Evolutionary conservation across 495 filamentous ascomycete species (phyloP).

Genomic region (Neurospora pannonica): DNA sequence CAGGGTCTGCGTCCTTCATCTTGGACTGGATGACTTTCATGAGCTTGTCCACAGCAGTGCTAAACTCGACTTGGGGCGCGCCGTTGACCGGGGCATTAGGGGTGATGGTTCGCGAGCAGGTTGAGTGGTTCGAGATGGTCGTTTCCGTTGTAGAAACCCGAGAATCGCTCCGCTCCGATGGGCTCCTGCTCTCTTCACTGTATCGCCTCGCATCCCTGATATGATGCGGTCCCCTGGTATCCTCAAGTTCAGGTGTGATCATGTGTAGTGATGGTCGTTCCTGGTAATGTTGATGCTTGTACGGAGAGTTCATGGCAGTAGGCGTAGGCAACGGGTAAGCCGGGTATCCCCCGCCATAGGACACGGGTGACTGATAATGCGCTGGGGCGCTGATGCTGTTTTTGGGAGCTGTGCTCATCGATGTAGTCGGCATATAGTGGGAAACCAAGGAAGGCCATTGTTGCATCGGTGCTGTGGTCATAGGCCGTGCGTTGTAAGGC

Average conservation of each 20-base stretch:
- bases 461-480: conserved; percentile 14
- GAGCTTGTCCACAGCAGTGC: conserved; percentile 73
- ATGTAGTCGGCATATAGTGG: conserved; percentile 23
- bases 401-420: conserved; percentile 25
- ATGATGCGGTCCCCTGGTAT: conserved; percentile 3
- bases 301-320: conserved; percentile 13
- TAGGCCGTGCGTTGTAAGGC: conserved; percentile 23
- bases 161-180: conserved; percentile 29
- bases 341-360: conserved; percentile 20
- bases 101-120: conserved; percentile 15
- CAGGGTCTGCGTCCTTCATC: conserved; percentile 3
- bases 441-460: conserved; percentile 14
- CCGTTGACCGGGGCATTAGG: conserved; percentile 15
- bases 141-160: conserved; percentile 9
- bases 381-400: conserved; percentile 23
- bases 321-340: conserved; percentile 21
- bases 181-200: conserved; percentile 17
- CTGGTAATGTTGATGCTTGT: conserved; percentile 24
- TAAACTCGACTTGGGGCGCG: conserved; percentile 46
- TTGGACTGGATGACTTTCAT: conserved; percentile 87
- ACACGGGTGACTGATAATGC: conserved; percentile 16
- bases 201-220: conserved; percentile 4
- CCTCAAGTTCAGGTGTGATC: conserved; percentile 3
- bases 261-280: conserved; percentile 19
- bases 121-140: conserved; percentile 2